These are phyloP conservation scores for Fragaria nilgerrensis DNA, from an alignment of 306 rosid genomes.

Conservation along the genomic window DNA sequence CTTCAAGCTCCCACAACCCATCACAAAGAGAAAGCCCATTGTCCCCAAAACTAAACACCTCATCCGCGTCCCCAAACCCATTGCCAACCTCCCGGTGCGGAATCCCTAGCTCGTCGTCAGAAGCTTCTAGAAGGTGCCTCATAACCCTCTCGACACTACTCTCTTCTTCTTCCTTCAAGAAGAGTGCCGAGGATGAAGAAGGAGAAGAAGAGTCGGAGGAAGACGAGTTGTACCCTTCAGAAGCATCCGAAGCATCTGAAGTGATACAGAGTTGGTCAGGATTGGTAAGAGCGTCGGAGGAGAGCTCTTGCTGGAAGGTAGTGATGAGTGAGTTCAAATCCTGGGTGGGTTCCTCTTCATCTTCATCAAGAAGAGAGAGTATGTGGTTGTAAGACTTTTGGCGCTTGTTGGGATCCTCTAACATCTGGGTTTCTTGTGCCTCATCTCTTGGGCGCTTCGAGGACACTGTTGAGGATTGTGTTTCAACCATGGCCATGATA, in stretches of 20 bases:
- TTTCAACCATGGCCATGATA: constrained; percentile 39
- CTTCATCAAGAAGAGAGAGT: constrained; percentile 67
- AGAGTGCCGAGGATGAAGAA: background rate
- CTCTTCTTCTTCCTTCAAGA: constrained; percentile 40
- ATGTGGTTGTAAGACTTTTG: constrained; percentile 62
- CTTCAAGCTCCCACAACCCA: constrained; percentile 81
- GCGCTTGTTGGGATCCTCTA: constrained; percentile 50
- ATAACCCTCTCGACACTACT: constrained; percentile 47
- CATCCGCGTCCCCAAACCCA: constrained; percentile 19
- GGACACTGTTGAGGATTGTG: constrained; percentile 21
- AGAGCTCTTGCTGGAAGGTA: constrained; percentile 67
- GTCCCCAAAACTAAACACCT: constrained; percentile 15
- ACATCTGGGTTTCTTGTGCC: constrained; percentile 19
- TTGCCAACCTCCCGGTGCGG: constrained; percentile 35
- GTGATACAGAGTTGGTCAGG: constrained; percentile 22
- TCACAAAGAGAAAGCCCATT: constrained; percentile 40
- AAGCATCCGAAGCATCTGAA: background rate
- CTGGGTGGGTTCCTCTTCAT: constrained; percentile 58
- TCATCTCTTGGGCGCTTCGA: constrained; percentile 48
- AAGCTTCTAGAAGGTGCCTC: constrained; percentile 80
- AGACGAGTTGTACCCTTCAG: constrained; percentile 18
- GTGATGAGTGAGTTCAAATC: constrained; percentile 64
- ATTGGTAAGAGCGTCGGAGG: constrained; percentile 11
- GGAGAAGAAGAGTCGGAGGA: constrained; percentile 19
- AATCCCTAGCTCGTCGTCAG: constrained; percentile 91